These are phyloP conservation scores for Hawksworthiomyces lignivorus DNA, from an alignment of 2,329 filamentous ascomycete genomes.

Conservation along the genomic window DNA sequence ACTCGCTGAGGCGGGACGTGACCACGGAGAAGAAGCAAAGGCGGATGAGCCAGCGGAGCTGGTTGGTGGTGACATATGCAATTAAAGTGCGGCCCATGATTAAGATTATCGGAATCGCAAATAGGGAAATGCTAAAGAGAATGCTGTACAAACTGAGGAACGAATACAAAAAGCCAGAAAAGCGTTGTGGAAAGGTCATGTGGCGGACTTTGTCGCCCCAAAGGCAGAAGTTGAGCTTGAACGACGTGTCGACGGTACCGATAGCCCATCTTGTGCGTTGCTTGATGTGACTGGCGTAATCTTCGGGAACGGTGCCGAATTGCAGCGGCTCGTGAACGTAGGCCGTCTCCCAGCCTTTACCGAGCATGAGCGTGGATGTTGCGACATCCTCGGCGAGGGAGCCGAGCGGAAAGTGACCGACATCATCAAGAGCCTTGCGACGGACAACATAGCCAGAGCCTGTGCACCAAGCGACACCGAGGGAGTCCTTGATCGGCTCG, in stretches of 20 bases:
- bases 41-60: constrained; percentile 52
- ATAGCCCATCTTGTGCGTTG: constrained; percentile 48
- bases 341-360: constrained; percentile 52
- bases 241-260: constrained; percentile 48
- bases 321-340: constrained; percentile 53
- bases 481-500: constrained; percentile 39
- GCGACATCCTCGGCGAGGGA: constrained; percentile 54
- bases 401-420: constrained; percentile 54
- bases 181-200: constrained; percentile 48
- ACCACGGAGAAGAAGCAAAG: constrained; percentile 44
- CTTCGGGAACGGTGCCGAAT: constrained; percentile 50
- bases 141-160: constrained; percentile 49
- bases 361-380: constrained; percentile 50
- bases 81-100: constrained; percentile 49
- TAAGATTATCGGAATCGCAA: constrained; percentile 51
- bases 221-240: constrained; percentile 52
- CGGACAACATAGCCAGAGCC: constrained; percentile 55
- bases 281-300: constrained; percentile 46
- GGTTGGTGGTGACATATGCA: constrained; percentile 41
- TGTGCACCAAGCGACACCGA: constrained; percentile 51
- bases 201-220: constrained; percentile 42
- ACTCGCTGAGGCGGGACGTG: constrained; percentile 45
- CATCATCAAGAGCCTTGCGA: constrained; percentile 48
- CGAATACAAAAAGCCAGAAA: constrained; percentile 50
- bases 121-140: constrained; percentile 29